phyloP scores from a whole-genome alignment of 2,329 filamentous ascomycete species.

The Xylaria sp. region DNA sequence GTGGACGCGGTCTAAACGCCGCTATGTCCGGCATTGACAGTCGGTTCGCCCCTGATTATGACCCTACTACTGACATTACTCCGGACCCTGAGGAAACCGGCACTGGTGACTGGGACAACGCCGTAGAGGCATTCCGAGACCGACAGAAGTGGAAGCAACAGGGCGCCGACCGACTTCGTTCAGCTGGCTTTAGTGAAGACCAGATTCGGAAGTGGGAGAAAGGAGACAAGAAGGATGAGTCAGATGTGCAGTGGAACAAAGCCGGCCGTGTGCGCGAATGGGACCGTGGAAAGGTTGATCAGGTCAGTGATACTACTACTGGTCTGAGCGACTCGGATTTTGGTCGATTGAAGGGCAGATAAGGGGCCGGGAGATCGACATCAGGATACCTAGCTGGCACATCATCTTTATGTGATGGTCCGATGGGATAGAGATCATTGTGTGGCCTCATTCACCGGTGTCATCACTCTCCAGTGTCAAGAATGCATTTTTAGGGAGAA shows the following conservation, averaged over 20 bases:
- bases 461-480: slow-evolving; percentile 4
- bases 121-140: slow-evolving; percentile 71
- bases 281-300: slow-evolving; percentile 49
- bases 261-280: slow-evolving; percentile 59
- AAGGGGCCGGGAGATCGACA: background rate
- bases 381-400: background rate
- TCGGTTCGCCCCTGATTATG: slow-evolving; percentile 66
- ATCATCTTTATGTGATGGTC: background rate
- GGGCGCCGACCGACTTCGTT: slow-evolving; percentile 68
- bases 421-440: too few relatives aligned
- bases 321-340: slow-evolving; percentile 17
- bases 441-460: too few relatives aligned
- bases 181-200: slow-evolving; percentile 72
- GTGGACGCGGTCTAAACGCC: slow-evolving; percentile 64
- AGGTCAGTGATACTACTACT: slow-evolving; percentile 14
- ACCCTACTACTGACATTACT: slow-evolving; percentile 52
- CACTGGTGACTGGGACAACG: slow-evolving; percentile 71
- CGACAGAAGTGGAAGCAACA: slow-evolving; percentile 71
- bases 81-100: slow-evolving; percentile 37
- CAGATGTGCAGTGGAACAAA: slow-evolving; percentile 68
- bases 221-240: slow-evolving; percentile 54
- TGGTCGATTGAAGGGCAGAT: slow-evolving; percentile 18
- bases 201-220: slow-evolving; percentile 69
- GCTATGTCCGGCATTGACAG: slow-evolving; percentile 66
- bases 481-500: background rate